phyloP scores from a whole-genome alignment of 1,284 basidiomycete genomes.

The Sanghuangporus baumii region DNA sequence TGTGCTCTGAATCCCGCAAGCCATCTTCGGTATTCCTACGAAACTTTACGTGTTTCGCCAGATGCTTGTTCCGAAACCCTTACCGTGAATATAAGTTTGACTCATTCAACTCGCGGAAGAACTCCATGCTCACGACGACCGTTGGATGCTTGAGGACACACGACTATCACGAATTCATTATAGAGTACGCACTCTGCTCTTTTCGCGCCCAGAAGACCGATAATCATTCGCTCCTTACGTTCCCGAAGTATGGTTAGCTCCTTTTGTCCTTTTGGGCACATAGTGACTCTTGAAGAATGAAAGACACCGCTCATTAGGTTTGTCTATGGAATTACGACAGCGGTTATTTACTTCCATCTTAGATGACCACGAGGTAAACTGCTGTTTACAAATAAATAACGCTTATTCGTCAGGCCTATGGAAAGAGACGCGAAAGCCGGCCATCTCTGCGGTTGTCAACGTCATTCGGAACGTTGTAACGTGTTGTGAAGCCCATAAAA shows the following conservation, averaged over 20 bases:
- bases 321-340: background rate
- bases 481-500: background rate
- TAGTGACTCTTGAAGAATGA: background rate
- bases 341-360: background rate
- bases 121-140: background rate
- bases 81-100: background rate
- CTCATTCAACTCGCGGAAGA: background rate
- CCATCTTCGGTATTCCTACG: background rate
- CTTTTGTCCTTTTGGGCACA: background rate
- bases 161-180: background rate
- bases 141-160: background rate
- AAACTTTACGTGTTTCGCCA: background rate
- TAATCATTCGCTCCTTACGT: background rate
- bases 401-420: background rate
- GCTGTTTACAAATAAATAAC: background rate
- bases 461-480: background rate
- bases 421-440: background rate
- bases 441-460: background rate
- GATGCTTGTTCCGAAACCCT: background rate
- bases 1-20: background rate
- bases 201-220: background rate
- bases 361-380: background rate
- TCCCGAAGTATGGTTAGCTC: background rate
- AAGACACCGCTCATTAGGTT: background rate
- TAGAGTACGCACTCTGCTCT: background rate